Percentiles rank a stretch among this genome's conserved stretches.
Conservation (phyloP, 2,329 filamentous ascomycete species). For the Davidsoniella neocaledoniae region DNA sequence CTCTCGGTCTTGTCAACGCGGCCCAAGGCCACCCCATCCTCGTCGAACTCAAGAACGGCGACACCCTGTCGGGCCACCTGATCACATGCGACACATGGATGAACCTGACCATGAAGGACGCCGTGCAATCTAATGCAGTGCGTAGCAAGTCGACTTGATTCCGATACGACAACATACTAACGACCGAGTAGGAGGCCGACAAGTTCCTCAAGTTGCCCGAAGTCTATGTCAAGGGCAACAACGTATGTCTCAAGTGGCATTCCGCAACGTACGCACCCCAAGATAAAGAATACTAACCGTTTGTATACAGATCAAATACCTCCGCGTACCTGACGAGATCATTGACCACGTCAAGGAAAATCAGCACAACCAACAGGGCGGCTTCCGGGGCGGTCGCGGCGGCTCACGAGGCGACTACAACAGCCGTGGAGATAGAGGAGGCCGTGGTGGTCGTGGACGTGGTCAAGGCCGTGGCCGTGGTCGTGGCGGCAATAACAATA, state of each 20-base stretch:
- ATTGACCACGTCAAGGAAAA: constrained; percentile 88
- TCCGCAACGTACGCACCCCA: neutral
- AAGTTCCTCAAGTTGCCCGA: constrained; percentile 85
- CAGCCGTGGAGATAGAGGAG: constrained; percentile 37
- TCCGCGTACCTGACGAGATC: constrained; percentile 90
- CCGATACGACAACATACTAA: constrained; percentile 13
- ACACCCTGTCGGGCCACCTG: constrained; percentile 91
- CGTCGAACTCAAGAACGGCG: constrained; percentile 92
- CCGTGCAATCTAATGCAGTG: constrained; percentile 83
- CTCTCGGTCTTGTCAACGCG: constrained; percentile 74
- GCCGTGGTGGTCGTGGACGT: constrained; percentile 32
- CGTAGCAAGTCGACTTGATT: constrained; percentile 14
- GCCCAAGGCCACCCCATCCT: constrained; percentile 97
- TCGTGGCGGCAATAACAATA: neutral
- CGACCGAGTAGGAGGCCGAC: constrained; percentile 58
- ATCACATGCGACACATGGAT: constrained; percentile 99
- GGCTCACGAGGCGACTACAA: constrained; percentile 43
- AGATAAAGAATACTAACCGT: neutral
- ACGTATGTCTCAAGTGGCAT: constrained; percentile 41
- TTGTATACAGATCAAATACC: constrained; percentile 76
- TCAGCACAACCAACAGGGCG: constrained; percentile 52
- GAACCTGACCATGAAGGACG: constrained; percentile 94
- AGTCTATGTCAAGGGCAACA: constrained; percentile 94
- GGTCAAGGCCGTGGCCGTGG: constrained; percentile 23
- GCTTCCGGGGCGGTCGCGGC: constrained; percentile 49